These are phyloP conservation scores for Tillandsia fasciculata DNA, from an alignment of 176 grass and related monocot species.

Conservation along the genomic window DNA sequence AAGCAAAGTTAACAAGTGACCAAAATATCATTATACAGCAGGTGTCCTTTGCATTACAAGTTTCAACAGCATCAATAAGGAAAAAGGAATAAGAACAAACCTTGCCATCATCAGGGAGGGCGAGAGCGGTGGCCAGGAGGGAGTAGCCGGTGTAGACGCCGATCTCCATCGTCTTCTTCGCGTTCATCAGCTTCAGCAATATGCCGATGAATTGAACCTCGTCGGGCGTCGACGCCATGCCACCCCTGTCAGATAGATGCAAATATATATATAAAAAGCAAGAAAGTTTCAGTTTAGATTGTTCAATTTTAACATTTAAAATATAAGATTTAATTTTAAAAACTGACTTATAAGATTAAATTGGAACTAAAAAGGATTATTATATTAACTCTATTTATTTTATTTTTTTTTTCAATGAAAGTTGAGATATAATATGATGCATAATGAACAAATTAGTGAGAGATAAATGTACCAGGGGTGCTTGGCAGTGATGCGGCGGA, in stretches of 20 bases:
- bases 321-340: too few species aligned
- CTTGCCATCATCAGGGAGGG: conserved; percentile 62
- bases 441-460: not conserved
- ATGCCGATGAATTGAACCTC: conserved; percentile 38
- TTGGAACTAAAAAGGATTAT: too few species aligned
- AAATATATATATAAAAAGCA: too few species aligned
- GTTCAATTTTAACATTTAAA: too few species aligned
- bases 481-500: conserved; percentile 40
- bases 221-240: conserved; percentile 43
- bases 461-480: conserved; percentile 29
- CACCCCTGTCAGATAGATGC: conserved; percentile 21
- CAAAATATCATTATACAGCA: too few species aligned
- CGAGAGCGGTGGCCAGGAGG: conserved; percentile 61
- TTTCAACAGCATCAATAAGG: too few species aligned
- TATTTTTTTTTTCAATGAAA: not conserved
- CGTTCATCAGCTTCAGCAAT: conserved; percentile 63
- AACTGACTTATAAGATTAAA: not conserved
- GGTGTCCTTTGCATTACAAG: too few species aligned
- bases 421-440: not conserved
- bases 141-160: conserved; percentile 82
- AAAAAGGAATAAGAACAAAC: not conserved
- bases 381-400: too few species aligned
- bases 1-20: too few species aligned
- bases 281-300: too few species aligned
- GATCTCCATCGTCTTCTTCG: conserved; percentile 62